Conservation (phyloP, 257 asterid genomes). For the Primulina tabacum region DNA sequence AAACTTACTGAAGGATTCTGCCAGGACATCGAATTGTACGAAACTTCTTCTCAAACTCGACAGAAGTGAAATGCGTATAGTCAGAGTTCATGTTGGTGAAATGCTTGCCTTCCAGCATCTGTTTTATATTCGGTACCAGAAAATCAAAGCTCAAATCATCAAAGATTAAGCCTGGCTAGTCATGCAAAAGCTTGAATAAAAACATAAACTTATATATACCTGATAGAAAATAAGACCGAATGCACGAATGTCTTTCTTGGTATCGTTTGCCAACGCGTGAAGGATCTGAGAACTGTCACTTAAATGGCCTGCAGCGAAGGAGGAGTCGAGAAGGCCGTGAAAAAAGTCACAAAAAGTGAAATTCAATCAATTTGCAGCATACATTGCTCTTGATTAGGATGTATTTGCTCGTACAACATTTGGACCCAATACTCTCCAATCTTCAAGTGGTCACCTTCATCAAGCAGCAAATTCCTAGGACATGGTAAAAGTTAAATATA, state of each 20-base stretch:
- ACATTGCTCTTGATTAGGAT: constrained; percentile 45
- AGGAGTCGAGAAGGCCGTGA: background rate
- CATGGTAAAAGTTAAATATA: background rate
- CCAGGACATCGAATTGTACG: constrained; percentile 42
- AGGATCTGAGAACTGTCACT: constrained; percentile 22
- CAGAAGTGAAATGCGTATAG: constrained; percentile 35
- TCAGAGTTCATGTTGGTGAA: constrained; percentile 25
- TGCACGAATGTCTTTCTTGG: constrained; percentile 45
- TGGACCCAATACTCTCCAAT: constrained; percentile 64
- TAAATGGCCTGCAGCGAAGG: constrained; percentile 26
- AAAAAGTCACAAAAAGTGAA: constrained; percentile 14
- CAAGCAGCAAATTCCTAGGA: constrained; percentile 56
- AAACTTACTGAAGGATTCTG: constrained; percentile 50
- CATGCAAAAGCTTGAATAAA: too few relatives aligned
- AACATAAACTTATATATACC: constrained; percentile 23
- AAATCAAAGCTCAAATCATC: background rate
- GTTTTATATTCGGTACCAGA: constrained; percentile 19
- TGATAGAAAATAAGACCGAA: constrained; percentile 49
- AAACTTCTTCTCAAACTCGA: constrained; percentile 52
- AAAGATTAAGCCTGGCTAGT: background rate
- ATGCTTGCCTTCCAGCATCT: constrained; percentile 50
- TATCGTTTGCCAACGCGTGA: constrained; percentile 27
- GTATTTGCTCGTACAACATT: constrained; percentile 52
- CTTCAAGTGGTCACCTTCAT: constrained; percentile 61
- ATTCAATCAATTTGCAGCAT: constrained; percentile 12